Conservation (phyloP, 1,139 yeast species). For the Yamadazyma triangularis region DNA sequence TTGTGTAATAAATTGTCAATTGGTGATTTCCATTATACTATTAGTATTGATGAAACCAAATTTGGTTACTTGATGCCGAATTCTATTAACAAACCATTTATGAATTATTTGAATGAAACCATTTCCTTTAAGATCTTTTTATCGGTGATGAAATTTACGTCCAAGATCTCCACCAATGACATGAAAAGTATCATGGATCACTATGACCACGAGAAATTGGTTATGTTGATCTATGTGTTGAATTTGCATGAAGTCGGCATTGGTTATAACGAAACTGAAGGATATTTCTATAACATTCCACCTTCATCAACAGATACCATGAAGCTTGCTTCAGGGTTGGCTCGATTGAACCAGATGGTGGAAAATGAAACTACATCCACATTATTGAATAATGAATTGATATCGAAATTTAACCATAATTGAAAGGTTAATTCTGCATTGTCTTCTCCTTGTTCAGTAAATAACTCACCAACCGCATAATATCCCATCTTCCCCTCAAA, state of each 20-base stretch:
- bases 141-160: constrained; percentile 10
- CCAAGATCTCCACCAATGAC: constrained; percentile 7
- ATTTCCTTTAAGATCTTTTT: constrained; percentile 12
- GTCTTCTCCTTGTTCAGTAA: too few species aligned
- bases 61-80: constrained; percentile 4
- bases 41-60: constrained; percentile 1
- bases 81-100: constrained; percentile 2
- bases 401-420: neutral
- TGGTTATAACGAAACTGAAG: constrained; percentile 9
- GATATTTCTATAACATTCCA: constrained; percentile 10
- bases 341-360: neutral
- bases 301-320: too few species aligned
- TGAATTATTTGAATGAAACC: constrained; percentile 6
- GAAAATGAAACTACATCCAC: neutral
- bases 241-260: constrained; percentile 9
- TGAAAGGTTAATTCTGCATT: too few species aligned
- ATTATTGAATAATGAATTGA: constrained; percentile 1
- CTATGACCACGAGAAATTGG: constrained; percentile 6
- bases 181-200: constrained; percentile 5
- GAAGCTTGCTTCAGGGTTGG: too few species aligned
- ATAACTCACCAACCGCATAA: constrained; percentile 14
- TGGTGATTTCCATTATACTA: constrained; percentile 2
- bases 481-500: constrained; percentile 24
- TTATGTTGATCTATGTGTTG: constrained; percentile 10
- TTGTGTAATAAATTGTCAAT: constrained; percentile 3